Evolutionary conservation across 345 rosid genomes (phyloP).

Genomic region (Fremontodendron californicum): DNA sequence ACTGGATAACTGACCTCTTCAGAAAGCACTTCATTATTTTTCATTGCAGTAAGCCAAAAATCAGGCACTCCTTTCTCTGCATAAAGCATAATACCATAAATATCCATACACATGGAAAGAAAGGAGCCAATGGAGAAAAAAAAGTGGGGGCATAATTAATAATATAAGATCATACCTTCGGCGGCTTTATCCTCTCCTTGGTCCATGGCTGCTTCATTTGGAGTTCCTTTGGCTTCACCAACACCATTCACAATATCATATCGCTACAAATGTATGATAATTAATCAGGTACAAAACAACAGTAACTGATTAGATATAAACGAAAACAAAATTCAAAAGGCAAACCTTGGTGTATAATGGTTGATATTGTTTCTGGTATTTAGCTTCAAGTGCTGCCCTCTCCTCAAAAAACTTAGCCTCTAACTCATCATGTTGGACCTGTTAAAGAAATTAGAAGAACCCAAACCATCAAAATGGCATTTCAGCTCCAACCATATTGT

Average conservation of each 20-base stretch:
- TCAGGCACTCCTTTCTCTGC: constrained; percentile 96
- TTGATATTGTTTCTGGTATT: constrained; percentile 76
- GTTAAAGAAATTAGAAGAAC: constrained; percentile 18
- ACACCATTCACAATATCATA: constrained; percentile 84
- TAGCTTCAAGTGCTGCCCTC: constrained; percentile 88
- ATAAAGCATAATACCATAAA: constrained; percentile 17
- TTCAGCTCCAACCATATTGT: background rate
- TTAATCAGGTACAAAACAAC: background rate
- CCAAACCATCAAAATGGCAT: background rate
- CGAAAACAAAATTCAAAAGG: background rate
- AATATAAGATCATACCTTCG: constrained; percentile 45
- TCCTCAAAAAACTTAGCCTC: constrained; percentile 91
- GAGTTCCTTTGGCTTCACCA: constrained; percentile 57
- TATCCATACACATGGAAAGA: constrained; percentile 2
- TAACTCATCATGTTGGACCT: constrained; percentile 78
- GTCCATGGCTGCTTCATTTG: constrained; percentile 42
- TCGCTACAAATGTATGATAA: constrained; percentile 48
- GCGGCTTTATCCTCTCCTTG: constrained; percentile 50
- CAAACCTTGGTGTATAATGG: constrained; percentile 76
- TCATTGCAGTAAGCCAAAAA: constrained; percentile 92
- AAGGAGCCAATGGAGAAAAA: background rate
- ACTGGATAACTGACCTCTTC: constrained; percentile 62
- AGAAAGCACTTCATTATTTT: constrained; percentile 81
- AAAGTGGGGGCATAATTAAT: background rate
- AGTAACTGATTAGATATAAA: background rate